phyloP scores from a whole-genome alignment of 371 early-diverging fungal species.

The Coemansia sp. region DNA sequence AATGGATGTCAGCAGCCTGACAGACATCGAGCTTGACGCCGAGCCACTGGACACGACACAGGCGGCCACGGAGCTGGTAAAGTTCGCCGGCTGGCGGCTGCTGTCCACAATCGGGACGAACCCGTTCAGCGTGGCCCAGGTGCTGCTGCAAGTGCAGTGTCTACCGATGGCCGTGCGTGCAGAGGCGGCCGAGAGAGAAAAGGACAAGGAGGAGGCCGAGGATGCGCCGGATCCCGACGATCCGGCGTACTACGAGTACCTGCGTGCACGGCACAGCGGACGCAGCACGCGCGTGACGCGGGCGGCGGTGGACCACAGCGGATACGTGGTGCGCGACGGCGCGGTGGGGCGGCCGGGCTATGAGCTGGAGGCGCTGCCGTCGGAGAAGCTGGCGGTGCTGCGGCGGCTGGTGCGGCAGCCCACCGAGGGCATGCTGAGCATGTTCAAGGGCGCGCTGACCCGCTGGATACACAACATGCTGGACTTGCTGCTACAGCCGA shows the following conservation, averaged over 20 bases:
- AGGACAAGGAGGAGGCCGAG: constrained; percentile 14
- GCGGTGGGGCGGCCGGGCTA: constrained; percentile 35
- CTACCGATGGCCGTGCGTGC: constrained; percentile 58
- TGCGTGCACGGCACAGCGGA: constrained; percentile 37
- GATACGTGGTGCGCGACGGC: constrained; percentile 29
- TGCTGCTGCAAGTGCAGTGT: constrained; percentile 78
- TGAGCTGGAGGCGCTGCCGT: constrained; percentile 43
- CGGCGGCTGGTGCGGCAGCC: constrained; percentile 42
- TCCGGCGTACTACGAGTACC: constrained; percentile 50
- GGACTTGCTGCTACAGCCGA: constrained; percentile 68
- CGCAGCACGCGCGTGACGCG: constrained; percentile 13
- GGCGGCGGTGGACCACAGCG: constrained; percentile 39
- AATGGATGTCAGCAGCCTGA: constrained; percentile 1
- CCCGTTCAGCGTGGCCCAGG: constrained; percentile 76
- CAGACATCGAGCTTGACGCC: constrained; percentile 14
- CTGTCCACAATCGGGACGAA: constrained; percentile 63
- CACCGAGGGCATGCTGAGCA: constrained; percentile 52
- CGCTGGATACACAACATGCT: constrained; percentile 74
- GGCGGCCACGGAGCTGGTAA: constrained; percentile 57
- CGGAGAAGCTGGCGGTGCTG: constrained; percentile 40
- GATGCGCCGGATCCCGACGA: constrained; percentile 43
- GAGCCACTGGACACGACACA: constrained; percentile 36
- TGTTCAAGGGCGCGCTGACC: constrained; percentile 65
- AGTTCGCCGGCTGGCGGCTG: constrained; percentile 66
- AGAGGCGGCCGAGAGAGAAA: constrained; percentile 9